A percentile compares a stretch with the other conserved stretches of the same genome.
Conservation (phyloP, 768 basidiomycete species). For the Cantharellus anzutake region DNA sequence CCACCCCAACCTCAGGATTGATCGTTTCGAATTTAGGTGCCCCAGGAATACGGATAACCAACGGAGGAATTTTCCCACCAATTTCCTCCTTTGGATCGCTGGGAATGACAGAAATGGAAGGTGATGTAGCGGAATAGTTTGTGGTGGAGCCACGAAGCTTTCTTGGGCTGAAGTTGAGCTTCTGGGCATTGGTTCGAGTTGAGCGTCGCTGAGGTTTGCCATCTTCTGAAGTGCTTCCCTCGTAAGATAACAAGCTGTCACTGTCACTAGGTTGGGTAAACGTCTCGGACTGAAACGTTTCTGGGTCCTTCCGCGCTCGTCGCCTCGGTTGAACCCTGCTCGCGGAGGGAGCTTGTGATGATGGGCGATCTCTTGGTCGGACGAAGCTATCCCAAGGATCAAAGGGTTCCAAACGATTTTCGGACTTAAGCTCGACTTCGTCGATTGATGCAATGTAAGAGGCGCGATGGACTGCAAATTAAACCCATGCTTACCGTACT, state of each 20-base stretch:
- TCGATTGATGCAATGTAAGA: background rate
- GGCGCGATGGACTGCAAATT: background rate
- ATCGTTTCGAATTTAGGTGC: background rate
- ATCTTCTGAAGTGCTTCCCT: background rate
- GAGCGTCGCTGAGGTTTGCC: background rate
- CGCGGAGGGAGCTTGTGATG: background rate
- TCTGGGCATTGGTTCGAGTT: background rate
- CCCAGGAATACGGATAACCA: background rate
- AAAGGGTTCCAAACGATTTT: conserved; percentile 30
- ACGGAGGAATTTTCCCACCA: background rate
- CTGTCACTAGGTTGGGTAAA: background rate
- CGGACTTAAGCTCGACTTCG: conserved; percentile 28
- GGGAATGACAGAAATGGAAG: background rate
- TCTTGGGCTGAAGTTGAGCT: background rate
- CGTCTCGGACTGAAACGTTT: background rate
- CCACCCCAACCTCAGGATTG: conserved; percentile 21
- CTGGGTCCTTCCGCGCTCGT: background rate
- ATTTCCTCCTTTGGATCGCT: background rate
- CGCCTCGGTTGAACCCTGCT: background rate
- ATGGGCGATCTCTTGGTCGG: conserved; percentile 35
- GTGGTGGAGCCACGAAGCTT: background rate
- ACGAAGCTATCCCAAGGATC: conserved; percentile 41
- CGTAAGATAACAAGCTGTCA: background rate
- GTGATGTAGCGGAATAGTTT: background rate
- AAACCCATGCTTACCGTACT: conserved; percentile 30